Evolutionary conservation across 768 basidiomycete genomes (phyloP), one percentile per base, ranked within the genome.

Genomic region (Psilocybe cyanescens): DNA sequence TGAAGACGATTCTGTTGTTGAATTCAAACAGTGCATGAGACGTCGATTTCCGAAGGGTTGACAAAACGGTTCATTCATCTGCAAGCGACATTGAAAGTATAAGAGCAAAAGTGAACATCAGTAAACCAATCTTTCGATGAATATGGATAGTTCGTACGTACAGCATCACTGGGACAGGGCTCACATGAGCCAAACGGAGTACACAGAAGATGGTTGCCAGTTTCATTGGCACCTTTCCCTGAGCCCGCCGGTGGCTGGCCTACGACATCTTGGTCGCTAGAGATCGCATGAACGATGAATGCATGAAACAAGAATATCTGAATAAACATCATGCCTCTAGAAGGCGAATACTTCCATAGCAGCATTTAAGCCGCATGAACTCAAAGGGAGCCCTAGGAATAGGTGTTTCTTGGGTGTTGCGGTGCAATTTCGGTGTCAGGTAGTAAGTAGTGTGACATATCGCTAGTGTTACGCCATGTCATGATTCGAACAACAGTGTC

Each of bases 21-120:
- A 66, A 65, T 82, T 83, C 35, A 85, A 70, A 62, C 95, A 98
- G 71, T 95, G 95, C 79, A 96, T 82, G 44, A 95, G 83, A 17
- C 92, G 87, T 24, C 96, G 87, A 75, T 96, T 96, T 55, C 96
- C 96, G 71, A 95, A 97, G n/a, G 96, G 95, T 70, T 92, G 88
- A 76, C 95, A 98, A 74, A 91, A 97, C 2, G 95, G 95, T 77
- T 95, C 86, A 68, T 88, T 79, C 35, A 92, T 78, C 94, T 96
- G 57, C 48, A 55, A 28, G 44, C 59, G 9, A 41, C 9, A 19
- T 28, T 16, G 47, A 19, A 31, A 28, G 19, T n/a, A 28, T 24
- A 17, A 24, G 5, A 28, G 47, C 11, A 11, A 35, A 35, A 11
- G 6, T 24, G 11, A 41, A 7, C 55, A 19, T n/a, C n/a, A 30